These are phyloP conservation scores for Nakaseomyces delphensis DNA, from an alignment of 1,139 yeast genomes.

Conservation along the genomic window DNA sequence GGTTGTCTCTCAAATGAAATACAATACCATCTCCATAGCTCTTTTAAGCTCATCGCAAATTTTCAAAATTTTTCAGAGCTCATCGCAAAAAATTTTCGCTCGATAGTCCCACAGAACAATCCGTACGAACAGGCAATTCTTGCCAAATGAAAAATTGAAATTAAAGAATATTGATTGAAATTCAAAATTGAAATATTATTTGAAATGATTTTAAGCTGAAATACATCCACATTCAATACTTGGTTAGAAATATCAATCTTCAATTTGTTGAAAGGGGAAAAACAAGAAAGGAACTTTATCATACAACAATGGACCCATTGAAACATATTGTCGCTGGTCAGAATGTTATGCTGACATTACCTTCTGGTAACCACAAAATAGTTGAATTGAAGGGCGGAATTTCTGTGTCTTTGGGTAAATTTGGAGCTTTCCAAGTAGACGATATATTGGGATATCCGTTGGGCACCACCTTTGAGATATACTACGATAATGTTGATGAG, in stretches of 20 bases:
- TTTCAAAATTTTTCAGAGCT: not conserved
- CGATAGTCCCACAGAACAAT: not conserved
- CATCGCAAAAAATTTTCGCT: slow-evolving; percentile 6
- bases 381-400: slow-evolving; percentile 55
- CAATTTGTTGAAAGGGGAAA: not conserved
- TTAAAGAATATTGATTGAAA: not conserved
- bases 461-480: slow-evolving; percentile 85
- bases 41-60: slow-evolving; percentile 13
- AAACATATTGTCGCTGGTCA: slow-evolving; percentile 31
- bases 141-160: not conserved
- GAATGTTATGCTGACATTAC: slow-evolving; percentile 58
- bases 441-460: slow-evolving; percentile 71
- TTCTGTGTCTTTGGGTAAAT: slow-evolving; percentile 71
- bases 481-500: slow-evolving; percentile 37
- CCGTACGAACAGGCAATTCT: not conserved
- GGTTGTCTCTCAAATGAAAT: too few relatives aligned
- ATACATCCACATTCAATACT: too few relatives aligned
- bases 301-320: slow-evolving; percentile 20
- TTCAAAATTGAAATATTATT: too few relatives aligned
- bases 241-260: too few relatives aligned
- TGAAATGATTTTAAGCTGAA: too few relatives aligned
- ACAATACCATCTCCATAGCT: too few relatives aligned
- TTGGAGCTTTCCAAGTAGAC: slow-evolving; percentile 73
- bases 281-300: not conserved
- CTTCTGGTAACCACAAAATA: slow-evolving; percentile 71